Percentiles rank a stretch among this genome's conserved stretches.
Conservation (phyloP, 2,329 filamentous ascomycete species). For the Ophiostoma pallidulum region DNA sequence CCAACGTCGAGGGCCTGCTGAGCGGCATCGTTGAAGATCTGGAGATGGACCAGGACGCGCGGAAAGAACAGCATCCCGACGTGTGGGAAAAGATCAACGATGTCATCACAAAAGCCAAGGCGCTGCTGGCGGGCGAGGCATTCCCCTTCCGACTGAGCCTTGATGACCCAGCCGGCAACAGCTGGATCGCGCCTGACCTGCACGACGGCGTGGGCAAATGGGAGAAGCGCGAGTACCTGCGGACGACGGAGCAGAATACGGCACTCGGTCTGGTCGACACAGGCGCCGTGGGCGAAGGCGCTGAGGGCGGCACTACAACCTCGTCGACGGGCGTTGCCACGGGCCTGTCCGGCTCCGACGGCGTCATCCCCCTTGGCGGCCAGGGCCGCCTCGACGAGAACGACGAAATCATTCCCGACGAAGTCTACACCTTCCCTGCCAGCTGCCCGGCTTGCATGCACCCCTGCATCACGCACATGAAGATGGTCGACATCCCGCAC, state of each 20-base stretch:
- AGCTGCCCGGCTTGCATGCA: constrained; percentile 86
- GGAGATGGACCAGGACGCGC: constrained; percentile 68
- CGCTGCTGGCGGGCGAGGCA: constrained; percentile 66
- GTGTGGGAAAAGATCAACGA: constrained; percentile 67
- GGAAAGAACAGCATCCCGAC: constrained; percentile 70
- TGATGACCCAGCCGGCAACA: constrained; percentile 91
- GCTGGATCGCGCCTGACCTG: constrained; percentile 84
- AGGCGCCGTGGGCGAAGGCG: constrained; percentile 30
- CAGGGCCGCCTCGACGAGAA: constrained; percentile 35
- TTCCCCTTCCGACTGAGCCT: constrained; percentile 85
- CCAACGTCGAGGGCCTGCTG: constrained; percentile 86
- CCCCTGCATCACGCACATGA: constrained; percentile 87
- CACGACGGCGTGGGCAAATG: constrained; percentile 78
- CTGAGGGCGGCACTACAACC: constrained; percentile 9
- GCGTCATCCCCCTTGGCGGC: constrained; percentile 40
- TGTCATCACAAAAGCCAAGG: constrained; percentile 62
- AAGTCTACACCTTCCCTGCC: constrained; percentile 87
- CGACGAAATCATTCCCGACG: constrained; percentile 81
- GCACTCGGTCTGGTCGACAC: constrained; percentile 66
- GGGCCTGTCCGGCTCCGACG: constrained; percentile 33
- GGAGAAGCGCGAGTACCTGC: constrained; percentile 72
- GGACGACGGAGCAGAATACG: constrained; percentile 79
- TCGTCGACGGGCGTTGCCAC: constrained; percentile 13
- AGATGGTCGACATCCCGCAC: constrained; percentile 95
- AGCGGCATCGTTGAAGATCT: constrained; percentile 71